These are phyloP conservation scores for Colletotrichum costaricense DNA, from an alignment of 2,329 filamentous ascomycete genomes.

Conservation along the genomic window DNA sequence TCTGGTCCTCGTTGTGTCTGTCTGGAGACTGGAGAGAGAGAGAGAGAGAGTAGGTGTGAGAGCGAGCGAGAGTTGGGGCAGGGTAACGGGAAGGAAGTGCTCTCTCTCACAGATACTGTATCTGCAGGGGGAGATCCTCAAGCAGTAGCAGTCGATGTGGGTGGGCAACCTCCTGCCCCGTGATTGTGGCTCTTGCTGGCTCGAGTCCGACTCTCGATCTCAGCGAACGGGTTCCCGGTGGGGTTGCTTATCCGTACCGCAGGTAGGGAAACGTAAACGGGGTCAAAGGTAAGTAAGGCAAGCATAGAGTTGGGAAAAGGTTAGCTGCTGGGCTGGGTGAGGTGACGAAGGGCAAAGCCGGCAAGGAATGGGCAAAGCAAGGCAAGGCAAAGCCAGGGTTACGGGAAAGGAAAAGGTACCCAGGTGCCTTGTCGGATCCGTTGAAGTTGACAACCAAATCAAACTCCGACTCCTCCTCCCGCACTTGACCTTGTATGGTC, in stretches of 20 bases:
- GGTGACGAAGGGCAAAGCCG: conserved; percentile 2
- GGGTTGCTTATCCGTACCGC: conserved; percentile 17
- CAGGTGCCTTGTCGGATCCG: conserved; percentile 19
- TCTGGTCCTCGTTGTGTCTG: not conserved
- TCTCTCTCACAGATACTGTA: not conserved
- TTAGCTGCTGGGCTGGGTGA: not conserved
- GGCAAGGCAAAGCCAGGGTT: not conserved
- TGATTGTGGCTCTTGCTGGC: conserved; percentile 19
- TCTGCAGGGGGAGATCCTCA: not conserved
- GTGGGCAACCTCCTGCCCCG: not conserved
- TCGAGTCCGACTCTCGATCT: not conserved
- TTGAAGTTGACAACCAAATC: not conserved
- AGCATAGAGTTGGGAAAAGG: conserved; percentile 4
- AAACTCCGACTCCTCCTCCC: conserved; percentile 10
- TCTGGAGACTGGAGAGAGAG: not conserved
- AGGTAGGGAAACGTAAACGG: not conserved
- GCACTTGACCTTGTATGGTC: conserved; percentile 9
- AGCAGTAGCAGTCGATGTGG: not conserved
- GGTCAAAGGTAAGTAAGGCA: not conserved
- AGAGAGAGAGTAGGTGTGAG: too few relatives aligned
- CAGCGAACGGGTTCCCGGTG: not conserved
- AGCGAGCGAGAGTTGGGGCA: not conserved
- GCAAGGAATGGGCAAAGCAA: not conserved
- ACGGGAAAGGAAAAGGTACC: conserved; percentile 25
- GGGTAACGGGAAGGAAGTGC: not conserved